Percentiles rank a stretch among this genome's conserved stretches.
These are phyloP conservation scores for Blastomyces parvus DNA, from an alignment of 2,329 filamentous ascomycete genomes.

Conservation along the genomic window DNA sequence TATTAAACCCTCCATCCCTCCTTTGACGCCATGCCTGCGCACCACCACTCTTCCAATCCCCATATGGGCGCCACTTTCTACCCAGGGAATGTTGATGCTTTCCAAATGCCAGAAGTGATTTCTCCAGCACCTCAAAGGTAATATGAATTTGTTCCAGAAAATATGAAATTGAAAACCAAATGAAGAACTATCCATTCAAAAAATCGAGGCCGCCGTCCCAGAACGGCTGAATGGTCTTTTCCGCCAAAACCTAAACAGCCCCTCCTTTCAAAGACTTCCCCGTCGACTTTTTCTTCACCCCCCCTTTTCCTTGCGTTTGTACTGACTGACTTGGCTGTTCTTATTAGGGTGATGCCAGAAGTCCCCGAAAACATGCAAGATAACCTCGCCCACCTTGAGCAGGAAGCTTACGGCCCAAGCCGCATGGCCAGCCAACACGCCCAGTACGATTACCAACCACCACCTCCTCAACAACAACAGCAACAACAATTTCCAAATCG, in stretches of 20 bases:
- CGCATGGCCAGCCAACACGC: slow-evolving; percentile 32
- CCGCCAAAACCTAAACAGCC: not conserved
- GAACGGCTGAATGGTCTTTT: not conserved
- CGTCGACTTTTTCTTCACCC: not conserved
- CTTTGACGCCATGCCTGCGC: slow-evolving; percentile 24
- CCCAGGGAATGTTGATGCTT: slow-evolving; percentile 58
- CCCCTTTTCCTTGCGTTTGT: not conserved
- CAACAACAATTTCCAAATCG: slow-evolving; percentile 28
- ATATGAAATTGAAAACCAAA: not conserved
- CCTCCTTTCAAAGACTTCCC: not conserved
- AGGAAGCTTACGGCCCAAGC: slow-evolving; percentile 53
- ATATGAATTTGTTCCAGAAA: slow-evolving; percentile 16
- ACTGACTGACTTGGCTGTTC: slow-evolving; percentile 3
- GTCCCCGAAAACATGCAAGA: slow-evolving; percentile 96
- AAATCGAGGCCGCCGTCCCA: not conserved
- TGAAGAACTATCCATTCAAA: slow-evolving; percentile 2
- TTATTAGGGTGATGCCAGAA: slow-evolving; percentile 75
- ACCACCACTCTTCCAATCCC: slow-evolving; percentile 32
- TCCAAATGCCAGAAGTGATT: slow-evolving; percentile 59
- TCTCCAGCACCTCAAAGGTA: slow-evolving; percentile 63
- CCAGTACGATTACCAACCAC: slow-evolving; percentile 23
- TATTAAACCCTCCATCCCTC: slow-evolving; percentile 7
- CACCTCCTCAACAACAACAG: not conserved
- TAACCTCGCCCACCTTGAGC: slow-evolving; percentile 81
- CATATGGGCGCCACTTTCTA: slow-evolving; percentile 55